phyloP scores from a whole-genome alignment of 23 red algal species.

The Gracilaria domingensis region DNA sequence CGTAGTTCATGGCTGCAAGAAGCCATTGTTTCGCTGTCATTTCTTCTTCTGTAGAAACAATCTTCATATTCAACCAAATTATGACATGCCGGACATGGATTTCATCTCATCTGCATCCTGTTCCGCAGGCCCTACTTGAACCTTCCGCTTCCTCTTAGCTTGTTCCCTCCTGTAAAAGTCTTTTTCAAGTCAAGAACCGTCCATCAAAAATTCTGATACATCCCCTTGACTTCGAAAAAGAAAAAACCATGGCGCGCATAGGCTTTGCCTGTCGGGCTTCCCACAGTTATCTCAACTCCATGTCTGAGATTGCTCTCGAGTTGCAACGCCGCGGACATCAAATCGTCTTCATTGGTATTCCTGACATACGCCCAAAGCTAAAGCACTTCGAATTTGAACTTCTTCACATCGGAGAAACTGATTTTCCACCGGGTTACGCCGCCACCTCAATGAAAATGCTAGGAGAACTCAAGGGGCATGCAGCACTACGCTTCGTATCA shows the following conservation, averaged over 20 bases:
- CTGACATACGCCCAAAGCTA: conserved; percentile 7
- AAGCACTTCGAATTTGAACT: conserved; percentile 11
- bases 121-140: neutral
- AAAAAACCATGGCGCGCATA: neutral
- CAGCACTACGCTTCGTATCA: neutral
- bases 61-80: neutral
- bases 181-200: neutral
- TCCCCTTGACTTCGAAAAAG: too few species aligned
- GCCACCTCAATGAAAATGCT: conserved; percentile 11
- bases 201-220: neutral
- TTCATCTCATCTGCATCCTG: neutral
- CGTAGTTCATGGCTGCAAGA: neutral
- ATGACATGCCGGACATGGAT: neutral
- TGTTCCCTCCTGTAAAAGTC: neutral
- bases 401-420: neutral
- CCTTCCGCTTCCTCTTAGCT: neutral
- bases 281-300: conserved; percentile 18
- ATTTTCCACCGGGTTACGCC: neutral
- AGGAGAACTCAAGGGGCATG: neutral
- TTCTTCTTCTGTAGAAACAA: conserved; percentile 22
- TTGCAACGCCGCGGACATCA: neutral
- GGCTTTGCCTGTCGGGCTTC: conserved; percentile 12
- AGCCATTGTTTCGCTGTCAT: neutral
- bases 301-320: conserved; percentile 15
- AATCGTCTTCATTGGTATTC: conserved; percentile 19